Evolutionary conservation across 1,284 basidiomycete species (phyloP), one percentile per base, ranked within the genome.

Genomic region (Rhodotorula sp.): DNA sequence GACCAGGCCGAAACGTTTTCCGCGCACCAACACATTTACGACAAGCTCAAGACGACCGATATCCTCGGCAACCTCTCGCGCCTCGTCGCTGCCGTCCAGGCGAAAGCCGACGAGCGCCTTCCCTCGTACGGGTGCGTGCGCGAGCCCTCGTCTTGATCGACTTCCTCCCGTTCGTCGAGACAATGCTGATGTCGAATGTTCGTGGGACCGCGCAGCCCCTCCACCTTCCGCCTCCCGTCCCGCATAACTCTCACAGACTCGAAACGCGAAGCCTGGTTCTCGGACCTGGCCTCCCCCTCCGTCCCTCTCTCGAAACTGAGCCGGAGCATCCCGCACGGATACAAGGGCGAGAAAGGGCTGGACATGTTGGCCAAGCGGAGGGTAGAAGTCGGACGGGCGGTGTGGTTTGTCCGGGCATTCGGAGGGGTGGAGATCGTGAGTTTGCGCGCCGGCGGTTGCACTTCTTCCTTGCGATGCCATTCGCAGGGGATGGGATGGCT

Each of bases 401-500:
- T 96, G 5, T 99, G 96, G 96, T 94, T 96, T 79, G 86, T 98
- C 39, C 86, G 94, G 20, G 91, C 94, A 1, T 87, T 95, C 64
- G 96, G 95, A n/a, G 91, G 90, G 1, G 94, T 93, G 76, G 95
- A 99, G 80, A 93, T 93, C 52, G 77, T 78, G 30, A 67, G 75
- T 67, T 15, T 22, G 4, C 22, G 22, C 13, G 7, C 11, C 15
- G 11, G 39, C 13, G 7, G 58, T 48, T n/a, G 11, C 24, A n/a
- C 17, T 4, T n/a, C 24, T 56, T 54, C 22, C 30, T 5, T 20
- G 17, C 17, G 9, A 48, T 20, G 24, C 22, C 47, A 48, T 2
- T 17, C 20, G 22, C 48, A 49, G 22, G 9, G 48, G 13, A 27
- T 8, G 9, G 22, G 48, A 6, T 10, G 10, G 22, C 4, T 22